These are phyloP conservation scores for Hirschioporus abietinus DNA, from an alignment of 768 basidiomycete species.

Conservation along the genomic window DNA sequence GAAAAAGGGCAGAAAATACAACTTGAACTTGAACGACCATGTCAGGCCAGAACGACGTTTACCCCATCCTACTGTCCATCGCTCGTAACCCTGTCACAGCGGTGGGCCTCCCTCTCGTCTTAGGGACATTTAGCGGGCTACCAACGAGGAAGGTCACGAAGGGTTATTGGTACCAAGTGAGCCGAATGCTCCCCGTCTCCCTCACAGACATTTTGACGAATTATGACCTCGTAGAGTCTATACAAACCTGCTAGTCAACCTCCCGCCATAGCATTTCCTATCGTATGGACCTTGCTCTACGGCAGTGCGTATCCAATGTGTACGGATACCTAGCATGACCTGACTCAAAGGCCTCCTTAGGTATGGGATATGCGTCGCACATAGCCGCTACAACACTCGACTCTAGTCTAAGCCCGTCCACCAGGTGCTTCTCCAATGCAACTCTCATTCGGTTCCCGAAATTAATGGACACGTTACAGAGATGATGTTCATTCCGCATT, in stretches of 20 bases:
- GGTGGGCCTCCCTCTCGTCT: constrained; percentile 51
- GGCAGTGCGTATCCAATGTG: constrained; percentile 17
- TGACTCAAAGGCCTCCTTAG: constrained; percentile 18
- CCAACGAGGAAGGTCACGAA: constrained; percentile 41
- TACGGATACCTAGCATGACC: not conserved
- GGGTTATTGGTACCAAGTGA: constrained; percentile 56
- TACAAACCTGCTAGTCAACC: constrained; percentile 46
- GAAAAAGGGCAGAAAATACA: not conserved
- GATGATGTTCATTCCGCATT: constrained; percentile 41
- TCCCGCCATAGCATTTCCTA: constrained; percentile 48
- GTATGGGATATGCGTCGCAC: constrained; percentile 67
- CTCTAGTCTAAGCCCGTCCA: constrained; percentile 30
- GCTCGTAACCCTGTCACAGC: constrained; percentile 54
- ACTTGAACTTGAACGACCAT: constrained; percentile 19
- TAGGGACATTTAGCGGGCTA: constrained; percentile 49
- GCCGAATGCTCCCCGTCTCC: constrained; percentile 12
- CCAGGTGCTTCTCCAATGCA: constrained; percentile 31
- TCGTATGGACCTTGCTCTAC: constrained; percentile 53
- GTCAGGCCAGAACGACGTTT: constrained; percentile 30
- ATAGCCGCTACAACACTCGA: constrained; percentile 53
- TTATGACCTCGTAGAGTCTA: constrained; percentile 32
- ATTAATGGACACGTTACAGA: constrained; percentile 21
- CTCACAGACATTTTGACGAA: not conserved
- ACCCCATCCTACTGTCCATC: constrained; percentile 44
- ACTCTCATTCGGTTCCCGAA: not conserved